Evolutionary conservation across 2,329 filamentous ascomycete genomes (phyloP).

Genomic region (Calonectria fujianensis): DNA sequence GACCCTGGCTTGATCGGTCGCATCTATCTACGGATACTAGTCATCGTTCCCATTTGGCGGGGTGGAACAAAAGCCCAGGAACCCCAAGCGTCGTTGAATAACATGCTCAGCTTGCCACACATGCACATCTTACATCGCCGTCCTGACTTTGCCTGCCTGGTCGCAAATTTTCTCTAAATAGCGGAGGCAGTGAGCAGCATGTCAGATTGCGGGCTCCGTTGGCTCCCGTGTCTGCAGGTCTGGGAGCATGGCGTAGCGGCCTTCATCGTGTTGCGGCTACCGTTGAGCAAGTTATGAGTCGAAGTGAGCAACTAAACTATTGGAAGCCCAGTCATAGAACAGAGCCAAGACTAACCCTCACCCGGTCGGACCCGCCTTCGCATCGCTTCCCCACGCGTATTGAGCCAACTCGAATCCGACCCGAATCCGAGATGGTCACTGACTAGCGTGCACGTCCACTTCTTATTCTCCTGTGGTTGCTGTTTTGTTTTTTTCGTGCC

Average conservation of each 20-base stretch:
- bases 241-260: conserved; percentile 3
- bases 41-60: conserved; percentile 1
- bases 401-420: conserved; percentile 33
- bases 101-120: neutral
- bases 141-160: neutral
- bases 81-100: neutral
- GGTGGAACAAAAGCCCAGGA: neutral
- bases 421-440: conserved; percentile 29
- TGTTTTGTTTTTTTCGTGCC: conserved; percentile 14
- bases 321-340: conserved; percentile 17
- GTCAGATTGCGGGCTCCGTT: conserved; percentile 11
- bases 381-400: conserved; percentile 28
- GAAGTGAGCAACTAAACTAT: conserved; percentile 31
- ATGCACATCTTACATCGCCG: neutral
- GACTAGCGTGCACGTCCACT: conserved; percentile 17
- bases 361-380: conserved; percentile 32
- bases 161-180: neutral
- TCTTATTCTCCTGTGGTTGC: conserved; percentile 9
- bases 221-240: conserved; percentile 17
- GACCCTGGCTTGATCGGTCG: conserved; percentile 14
- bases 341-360: conserved; percentile 18
- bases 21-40: neutral
- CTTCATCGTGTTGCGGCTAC: neutral
- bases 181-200: conserved; percentile 22
- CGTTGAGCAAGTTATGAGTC: conserved; percentile 28